Conservation (phyloP, 106 monocot genomes). For the Platanthera zijinensis region DNA sequence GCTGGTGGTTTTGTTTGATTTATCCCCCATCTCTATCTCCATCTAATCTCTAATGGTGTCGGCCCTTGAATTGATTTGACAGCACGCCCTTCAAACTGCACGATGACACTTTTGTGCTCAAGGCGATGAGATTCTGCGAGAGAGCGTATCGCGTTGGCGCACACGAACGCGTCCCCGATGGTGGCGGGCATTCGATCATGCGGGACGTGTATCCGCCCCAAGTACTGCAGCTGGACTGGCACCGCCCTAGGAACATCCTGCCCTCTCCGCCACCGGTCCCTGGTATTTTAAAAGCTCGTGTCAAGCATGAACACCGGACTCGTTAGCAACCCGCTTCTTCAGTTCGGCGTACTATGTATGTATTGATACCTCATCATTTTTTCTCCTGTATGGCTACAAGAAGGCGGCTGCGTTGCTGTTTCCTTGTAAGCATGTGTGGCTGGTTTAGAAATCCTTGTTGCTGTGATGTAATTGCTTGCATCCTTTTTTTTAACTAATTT, state of each 20-base stretch:
- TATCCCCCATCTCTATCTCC: not conserved
- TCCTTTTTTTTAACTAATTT: not conserved
- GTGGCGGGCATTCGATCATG: constrained; percentile 40
- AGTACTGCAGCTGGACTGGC: constrained; percentile 16
- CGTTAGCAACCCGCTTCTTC: not conserved
- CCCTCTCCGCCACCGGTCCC: constrained; percentile 63
- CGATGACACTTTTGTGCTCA: constrained; percentile 81
- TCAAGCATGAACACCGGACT: constrained; percentile 53
- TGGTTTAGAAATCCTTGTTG: constrained; percentile 12
- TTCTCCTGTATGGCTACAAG: constrained; percentile 10
- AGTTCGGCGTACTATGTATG: not conserved
- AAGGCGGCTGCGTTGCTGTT: constrained; percentile 4
- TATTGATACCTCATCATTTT: not conserved
- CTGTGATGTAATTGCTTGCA: constrained; percentile 19
- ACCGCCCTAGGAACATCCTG: constrained; percentile 26
- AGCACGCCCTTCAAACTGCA: constrained; percentile 96
- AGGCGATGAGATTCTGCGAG: constrained; percentile 77
- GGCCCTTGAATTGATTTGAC: constrained; percentile 10
- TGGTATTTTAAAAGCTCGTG: constrained; percentile 69
- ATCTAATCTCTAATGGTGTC: not conserved
- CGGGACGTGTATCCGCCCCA: constrained; percentile 23
- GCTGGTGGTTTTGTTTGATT: not conserved
- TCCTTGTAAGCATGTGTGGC: constrained; percentile 1
- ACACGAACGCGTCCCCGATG: constrained; percentile 24
- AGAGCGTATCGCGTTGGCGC: constrained; percentile 32